Evolutionary conservation across 148 eudicot species (phyloP).

Genomic region (Heliamphora exappendiculata): DNA sequence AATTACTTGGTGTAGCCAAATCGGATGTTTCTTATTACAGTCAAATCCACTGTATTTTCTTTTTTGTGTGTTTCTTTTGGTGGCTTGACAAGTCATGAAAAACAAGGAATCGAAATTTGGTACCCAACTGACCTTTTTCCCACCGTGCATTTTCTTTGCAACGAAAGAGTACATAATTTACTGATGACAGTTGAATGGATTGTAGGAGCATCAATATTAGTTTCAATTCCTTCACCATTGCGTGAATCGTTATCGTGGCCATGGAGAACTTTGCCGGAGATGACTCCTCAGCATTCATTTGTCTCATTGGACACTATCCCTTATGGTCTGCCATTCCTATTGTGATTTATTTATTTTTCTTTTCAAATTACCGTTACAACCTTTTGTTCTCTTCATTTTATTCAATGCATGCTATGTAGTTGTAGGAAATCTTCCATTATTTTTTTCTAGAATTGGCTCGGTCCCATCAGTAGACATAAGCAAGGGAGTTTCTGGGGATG

Average conservation of each 20-base stretch:
- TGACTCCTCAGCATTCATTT: conserved; percentile 16
- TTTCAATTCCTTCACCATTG: conserved; percentile 33
- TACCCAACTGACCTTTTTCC: neutral
- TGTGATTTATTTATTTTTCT: neutral
- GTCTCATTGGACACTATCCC: conserved; percentile 23
- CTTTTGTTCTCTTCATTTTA: neutral
- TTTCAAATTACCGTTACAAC: neutral
- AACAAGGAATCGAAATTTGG: neutral
- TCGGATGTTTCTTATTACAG: no score
- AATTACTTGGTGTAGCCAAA: no score
- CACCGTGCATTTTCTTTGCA: neutral
- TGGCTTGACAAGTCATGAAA: neutral
- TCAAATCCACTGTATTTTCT: no score
- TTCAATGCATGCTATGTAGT: conserved; percentile 15
- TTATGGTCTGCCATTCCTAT: conserved; percentile 27
- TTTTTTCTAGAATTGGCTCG: conserved; percentile 40
- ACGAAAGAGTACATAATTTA: neutral
- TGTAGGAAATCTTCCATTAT: conserved; percentile 42
- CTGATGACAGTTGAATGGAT: conserved; percentile 1
- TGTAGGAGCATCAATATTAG: conserved; percentile 26
- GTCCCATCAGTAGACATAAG: conserved; percentile 38
- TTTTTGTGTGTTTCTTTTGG: neutral
- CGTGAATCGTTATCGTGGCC: conserved; percentile 27
- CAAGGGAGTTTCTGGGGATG: conserved; percentile 26
- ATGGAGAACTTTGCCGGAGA: conserved; percentile 30